Percentiles rank a stretch among this genome's conserved stretches.
Evolutionary conservation across 306 rosid genomes (phyloP).

Genomic region (Acmispon strigosus): DNA sequence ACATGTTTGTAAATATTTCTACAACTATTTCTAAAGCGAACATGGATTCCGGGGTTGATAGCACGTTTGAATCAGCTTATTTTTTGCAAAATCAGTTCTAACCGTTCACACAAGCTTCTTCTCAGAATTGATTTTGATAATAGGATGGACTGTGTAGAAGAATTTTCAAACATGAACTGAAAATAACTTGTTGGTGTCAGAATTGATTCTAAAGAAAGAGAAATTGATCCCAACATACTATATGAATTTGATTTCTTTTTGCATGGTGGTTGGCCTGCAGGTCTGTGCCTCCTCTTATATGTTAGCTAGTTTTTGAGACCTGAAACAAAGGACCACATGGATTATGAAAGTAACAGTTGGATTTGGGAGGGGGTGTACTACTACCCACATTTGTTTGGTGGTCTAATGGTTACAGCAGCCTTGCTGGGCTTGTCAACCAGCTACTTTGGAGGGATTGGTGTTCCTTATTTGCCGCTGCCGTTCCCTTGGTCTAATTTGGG

Average conservation of each 20-base stretch:
- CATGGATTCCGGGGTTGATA: no score
- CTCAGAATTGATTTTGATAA: no score
- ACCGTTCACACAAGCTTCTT: no score
- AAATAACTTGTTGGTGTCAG: no score
- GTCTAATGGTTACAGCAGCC: conserved; percentile 95
- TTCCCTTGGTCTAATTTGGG: conserved; percentile 61
- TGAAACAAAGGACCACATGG: conserved; percentile 34
- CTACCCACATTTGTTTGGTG: conserved; percentile 83
- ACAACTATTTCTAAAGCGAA: no score
- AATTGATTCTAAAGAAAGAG: no score
- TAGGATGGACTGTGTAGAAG: no score
- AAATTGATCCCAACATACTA: not conserved
- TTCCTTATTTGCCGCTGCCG: conserved; percentile 46
- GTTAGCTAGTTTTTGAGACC: conserved; percentile 13
- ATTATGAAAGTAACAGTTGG: conserved; percentile 75
- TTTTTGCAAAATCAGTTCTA: no score
- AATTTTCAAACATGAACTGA: no score
- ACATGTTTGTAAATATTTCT: no score
- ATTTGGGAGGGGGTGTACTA: conserved; percentile 86
- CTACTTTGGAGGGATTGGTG: conserved; percentile 76
- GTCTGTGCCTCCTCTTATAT: conserved; percentile 71
- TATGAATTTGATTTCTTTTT: conserved; percentile 5
- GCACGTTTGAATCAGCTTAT: no score
- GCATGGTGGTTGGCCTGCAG: conserved; percentile 8
- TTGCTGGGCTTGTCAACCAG: conserved; percentile 86